Percentiles rank a stretch among this genome's conserved stretches.
These are phyloP conservation scores for Cordyceps militaris DNA, from an alignment of 2,329 filamentous ascomycete genomes.

Conservation along the genomic window DNA sequence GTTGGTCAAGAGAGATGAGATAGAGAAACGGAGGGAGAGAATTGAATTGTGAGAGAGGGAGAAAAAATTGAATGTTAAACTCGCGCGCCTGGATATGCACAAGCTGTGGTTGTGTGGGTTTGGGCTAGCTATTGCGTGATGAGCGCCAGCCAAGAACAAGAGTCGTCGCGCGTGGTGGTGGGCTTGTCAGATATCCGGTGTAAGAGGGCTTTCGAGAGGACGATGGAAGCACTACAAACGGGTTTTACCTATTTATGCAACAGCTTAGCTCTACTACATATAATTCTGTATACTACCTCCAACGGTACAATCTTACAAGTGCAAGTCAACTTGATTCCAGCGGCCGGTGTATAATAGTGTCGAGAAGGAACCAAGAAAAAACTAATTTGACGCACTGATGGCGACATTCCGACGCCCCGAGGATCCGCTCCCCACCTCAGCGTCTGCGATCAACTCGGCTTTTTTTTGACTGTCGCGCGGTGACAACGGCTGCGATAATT, in stretches of 20 bases:
- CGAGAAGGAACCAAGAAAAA: conserved; percentile 5
- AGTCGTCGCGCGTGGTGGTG: background rate
- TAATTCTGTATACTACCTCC: background rate
- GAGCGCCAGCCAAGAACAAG: background rate
- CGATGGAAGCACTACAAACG: background rate
- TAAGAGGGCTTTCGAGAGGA: conserved; percentile 8
- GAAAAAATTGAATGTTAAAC: background rate
- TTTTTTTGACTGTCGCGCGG: background rate
- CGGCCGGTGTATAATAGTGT: background rate
- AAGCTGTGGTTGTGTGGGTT: conserved; percentile 7
- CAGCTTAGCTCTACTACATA: background rate
- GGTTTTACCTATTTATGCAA: background rate
- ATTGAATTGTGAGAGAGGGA: background rate
- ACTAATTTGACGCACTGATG: conserved; percentile 16
- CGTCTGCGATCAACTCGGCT: background rate
- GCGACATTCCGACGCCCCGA: conserved; percentile 18
- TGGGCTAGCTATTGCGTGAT: conserved; percentile 13
- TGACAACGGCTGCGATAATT: background rate
- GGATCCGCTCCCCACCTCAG: conserved; percentile 5
- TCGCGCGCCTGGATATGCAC: background rate
- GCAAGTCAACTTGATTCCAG: background rate
- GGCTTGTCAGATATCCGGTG: conserved; percentile 3
- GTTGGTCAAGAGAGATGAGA: background rate
- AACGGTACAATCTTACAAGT: background rate
- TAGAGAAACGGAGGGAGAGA: background rate